phyloP scores from a whole-genome alignment of 23 red algal genomes.

The Pyropia yezoensis region DNA sequence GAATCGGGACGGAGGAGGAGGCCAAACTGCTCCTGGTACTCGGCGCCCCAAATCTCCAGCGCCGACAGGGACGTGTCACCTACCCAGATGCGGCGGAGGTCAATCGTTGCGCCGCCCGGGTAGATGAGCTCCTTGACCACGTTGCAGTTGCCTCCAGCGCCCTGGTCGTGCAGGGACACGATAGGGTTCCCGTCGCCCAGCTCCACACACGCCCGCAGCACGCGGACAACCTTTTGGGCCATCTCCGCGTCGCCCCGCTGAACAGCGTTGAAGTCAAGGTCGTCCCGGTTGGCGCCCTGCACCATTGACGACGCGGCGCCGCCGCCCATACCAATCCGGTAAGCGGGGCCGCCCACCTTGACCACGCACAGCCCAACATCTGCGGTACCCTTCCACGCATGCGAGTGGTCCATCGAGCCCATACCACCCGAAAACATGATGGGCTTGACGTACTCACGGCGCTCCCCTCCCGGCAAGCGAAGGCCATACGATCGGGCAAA shows the following conservation, averaged over 20 bases:
- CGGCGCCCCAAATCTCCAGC: constrained; percentile 97
- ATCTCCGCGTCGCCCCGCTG: constrained; percentile 99
- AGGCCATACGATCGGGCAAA: constrained; percentile 80
- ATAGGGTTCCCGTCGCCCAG: constrained; percentile 87
- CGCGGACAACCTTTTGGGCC: constrained; percentile 92
- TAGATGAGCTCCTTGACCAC: constrained; percentile 99
- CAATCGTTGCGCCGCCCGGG: constrained; percentile 82
- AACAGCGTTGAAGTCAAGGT: constrained; percentile 98
- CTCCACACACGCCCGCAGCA: constrained; percentile 92
- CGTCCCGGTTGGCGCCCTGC: constrained; percentile 85
- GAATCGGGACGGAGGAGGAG: constrained; percentile 73
- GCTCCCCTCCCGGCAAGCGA: constrained; percentile 26
- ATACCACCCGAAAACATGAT: constrained; percentile 99
- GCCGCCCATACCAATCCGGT: constrained; percentile 99
- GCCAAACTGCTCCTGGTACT: constrained; percentile 99
- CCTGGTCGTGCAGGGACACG: constrained; percentile 94
- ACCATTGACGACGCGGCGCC: constrained; percentile 98
- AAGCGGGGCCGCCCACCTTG: constrained; percentile 96
- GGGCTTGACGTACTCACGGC: constrained; percentile 94
- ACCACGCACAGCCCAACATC: constrained; percentile 64
- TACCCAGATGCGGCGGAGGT: constrained; percentile 71
- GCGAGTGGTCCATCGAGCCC: constrained; percentile 87
- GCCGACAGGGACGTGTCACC: constrained; percentile 84
- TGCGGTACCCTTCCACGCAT: constrained; percentile 58
- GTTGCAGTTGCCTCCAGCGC: constrained; percentile 99